Percentiles rank a stretch among this genome's conserved stretches.
Conservation (phyloP, 352 stramenopile genomes). For the Hyaloperonospora brassicae region DNA sequence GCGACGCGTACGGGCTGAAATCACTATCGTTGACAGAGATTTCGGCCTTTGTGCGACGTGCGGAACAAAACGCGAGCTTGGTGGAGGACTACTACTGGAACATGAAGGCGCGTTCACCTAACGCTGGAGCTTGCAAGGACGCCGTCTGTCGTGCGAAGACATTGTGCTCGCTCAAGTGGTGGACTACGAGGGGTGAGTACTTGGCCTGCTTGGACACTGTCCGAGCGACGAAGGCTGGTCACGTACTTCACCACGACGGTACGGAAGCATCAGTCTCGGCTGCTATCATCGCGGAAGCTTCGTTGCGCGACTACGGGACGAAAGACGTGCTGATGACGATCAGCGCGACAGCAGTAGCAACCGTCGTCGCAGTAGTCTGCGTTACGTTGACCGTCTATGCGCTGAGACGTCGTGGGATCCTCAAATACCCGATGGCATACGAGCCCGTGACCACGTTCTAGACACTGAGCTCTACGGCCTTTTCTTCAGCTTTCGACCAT, state of each 20-base stretch:
- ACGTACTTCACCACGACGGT: neutral
- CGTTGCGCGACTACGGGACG: slow-evolving; percentile 7
- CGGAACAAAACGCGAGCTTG: slow-evolving; percentile 41
- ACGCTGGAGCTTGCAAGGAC: slow-evolving; percentile 34
- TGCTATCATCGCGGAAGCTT: slow-evolving; percentile 6
- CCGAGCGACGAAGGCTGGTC: slow-evolving; percentile 7
- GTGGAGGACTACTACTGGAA: slow-evolving; percentile 75
- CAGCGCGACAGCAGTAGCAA: slow-evolving; percentile 38
- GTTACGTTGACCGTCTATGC: slow-evolving; percentile 30
- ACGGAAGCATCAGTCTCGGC: slow-evolving; percentile 3
- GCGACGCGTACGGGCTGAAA: slow-evolving; percentile 46
- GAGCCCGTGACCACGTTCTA: slow-evolving; percentile 52
- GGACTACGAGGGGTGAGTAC: slow-evolving; percentile 63
- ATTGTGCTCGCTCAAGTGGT: slow-evolving; percentile 79
- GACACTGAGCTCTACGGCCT: neutral
- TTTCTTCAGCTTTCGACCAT: slow-evolving; percentile 2
- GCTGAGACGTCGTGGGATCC: slow-evolving; percentile 30
- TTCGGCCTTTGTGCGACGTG: slow-evolving; percentile 37
- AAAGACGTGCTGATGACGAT: slow-evolving; percentile 40
- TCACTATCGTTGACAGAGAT: slow-evolving; percentile 41
- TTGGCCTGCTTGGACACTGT: slow-evolving; percentile 48
- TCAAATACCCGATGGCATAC: slow-evolving; percentile 35
- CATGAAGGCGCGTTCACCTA: slow-evolving; percentile 70
- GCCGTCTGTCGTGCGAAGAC: slow-evolving; percentile 49
- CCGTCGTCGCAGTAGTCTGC: slow-evolving; percentile 24